These are phyloP conservation scores for Lachnellula cervina DNA, from an alignment of 2,329 filamentous ascomycete genomes.

Conservation along the genomic window DNA sequence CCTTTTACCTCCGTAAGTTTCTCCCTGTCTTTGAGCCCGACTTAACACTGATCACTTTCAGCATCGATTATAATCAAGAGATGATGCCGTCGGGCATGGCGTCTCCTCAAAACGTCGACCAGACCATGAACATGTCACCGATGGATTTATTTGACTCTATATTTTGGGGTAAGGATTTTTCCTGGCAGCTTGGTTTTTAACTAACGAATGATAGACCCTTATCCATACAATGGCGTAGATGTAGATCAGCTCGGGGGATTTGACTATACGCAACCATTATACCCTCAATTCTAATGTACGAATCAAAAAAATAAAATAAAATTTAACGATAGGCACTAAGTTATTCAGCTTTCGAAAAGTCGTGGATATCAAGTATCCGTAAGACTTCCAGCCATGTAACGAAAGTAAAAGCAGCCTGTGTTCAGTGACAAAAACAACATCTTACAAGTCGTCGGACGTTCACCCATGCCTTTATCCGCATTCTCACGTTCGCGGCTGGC, in stretches of 20 bases:
- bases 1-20: slow-evolving; percentile 30
- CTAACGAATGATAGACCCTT: slow-evolving; percentile 5
- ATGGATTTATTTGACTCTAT: slow-evolving; percentile 66
- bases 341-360: too few relatives aligned
- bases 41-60: slow-evolving; percentile 5
- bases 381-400: too few relatives aligned
- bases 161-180: slow-evolving; percentile 53
- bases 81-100: slow-evolving; percentile 33
- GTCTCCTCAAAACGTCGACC: slow-evolving; percentile 47
- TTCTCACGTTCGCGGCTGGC: neutral
- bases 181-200: too few relatives aligned
- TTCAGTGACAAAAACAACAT: too few relatives aligned
- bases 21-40: neutral
- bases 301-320: neutral
- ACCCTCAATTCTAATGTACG: neutral
- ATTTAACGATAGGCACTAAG: too few relatives aligned
- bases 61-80: slow-evolving; percentile 36
- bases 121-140: slow-evolving; percentile 56
- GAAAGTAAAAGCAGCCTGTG: too few relatives aligned
- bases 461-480: slow-evolving; percentile 35
- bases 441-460: too few relatives aligned
- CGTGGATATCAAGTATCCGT: too few relatives aligned
- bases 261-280: slow-evolving; percentile 2
- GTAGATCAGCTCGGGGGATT: slow-evolving; percentile 1
- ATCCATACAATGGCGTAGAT: slow-evolving; percentile 1